Evolutionary conservation across 108 stramenopile species (phyloP).

Genomic region (Asterionellopsis glacialis): DNA sequence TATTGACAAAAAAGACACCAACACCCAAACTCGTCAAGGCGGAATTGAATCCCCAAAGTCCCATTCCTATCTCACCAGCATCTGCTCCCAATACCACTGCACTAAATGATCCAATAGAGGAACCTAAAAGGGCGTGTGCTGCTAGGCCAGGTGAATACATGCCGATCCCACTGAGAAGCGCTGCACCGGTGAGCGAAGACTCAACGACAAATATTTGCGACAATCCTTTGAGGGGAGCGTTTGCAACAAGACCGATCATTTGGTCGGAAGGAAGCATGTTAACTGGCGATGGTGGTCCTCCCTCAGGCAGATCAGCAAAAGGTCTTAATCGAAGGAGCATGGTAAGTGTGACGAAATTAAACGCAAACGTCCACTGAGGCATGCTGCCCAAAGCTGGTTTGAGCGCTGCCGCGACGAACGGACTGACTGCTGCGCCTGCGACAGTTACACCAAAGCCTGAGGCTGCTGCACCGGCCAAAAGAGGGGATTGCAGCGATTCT

Average conservation of each 20-base stretch:
- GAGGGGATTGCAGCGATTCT: not conserved
- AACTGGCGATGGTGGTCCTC: not conserved
- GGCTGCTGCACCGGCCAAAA: conserved; percentile 10
- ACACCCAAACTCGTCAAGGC: conserved; percentile 69
- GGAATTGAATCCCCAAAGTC: conserved; percentile 73
- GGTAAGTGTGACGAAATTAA: conserved; percentile 67
- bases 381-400: conserved; percentile 35
- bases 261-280: conserved; percentile 2
- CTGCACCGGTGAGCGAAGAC: conserved; percentile 50
- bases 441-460: conserved; percentile 25
- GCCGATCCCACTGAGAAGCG: conserved; percentile 28
- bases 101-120: conserved; percentile 40
- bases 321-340: conserved; percentile 51
- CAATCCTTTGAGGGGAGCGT: conserved; percentile 57
- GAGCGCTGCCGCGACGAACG: conserved; percentile 50
- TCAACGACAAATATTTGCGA: conserved; percentile 85
- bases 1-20: conserved; percentile 71
- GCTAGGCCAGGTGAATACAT: conserved; percentile 59
- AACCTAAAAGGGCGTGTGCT: conserved; percentile 55
- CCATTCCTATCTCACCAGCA: conserved; percentile 40
- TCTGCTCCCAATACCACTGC: conserved; percentile 41
- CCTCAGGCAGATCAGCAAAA: conserved; percentile 8
- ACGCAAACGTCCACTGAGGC: conserved; percentile 81
- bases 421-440: conserved; percentile 49
- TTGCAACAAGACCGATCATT: conserved; percentile 8